These are phyloP conservation scores for Tinospora cordifolia DNA, from an alignment of 164 flowering plant species.

Conservation along the genomic window DNA sequence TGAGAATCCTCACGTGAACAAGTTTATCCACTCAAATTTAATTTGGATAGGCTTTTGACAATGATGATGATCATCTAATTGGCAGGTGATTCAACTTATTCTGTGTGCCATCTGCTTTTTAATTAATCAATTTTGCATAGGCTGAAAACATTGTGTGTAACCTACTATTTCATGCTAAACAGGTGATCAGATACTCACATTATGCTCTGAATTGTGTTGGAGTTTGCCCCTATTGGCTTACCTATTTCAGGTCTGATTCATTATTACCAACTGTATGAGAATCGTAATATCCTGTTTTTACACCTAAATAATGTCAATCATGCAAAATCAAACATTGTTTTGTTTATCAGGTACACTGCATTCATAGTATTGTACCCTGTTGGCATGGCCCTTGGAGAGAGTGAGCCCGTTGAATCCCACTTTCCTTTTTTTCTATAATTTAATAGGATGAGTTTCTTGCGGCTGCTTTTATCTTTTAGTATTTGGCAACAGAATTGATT, in stretches of 20 bases:
- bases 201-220: slow-evolving; percentile 61
- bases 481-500: neutral
- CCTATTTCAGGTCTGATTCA: slow-evolving; percentile 47
- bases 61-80: neutral
- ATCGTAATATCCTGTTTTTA: too few relatives aligned
- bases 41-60: neutral
- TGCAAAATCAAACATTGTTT: too few relatives aligned
- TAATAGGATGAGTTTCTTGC: neutral
- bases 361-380: slow-evolving; percentile 31
- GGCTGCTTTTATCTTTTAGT: neutral
- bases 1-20: neutral
- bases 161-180: slow-evolving; percentile 10
- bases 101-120: neutral
- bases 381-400: slow-evolving; percentile 71
- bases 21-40: neutral
- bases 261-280: neutral
- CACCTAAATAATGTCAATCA: too few relatives aligned
- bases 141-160: neutral
- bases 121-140: neutral
- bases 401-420: slow-evolving; percentile 36
- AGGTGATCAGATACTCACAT: slow-evolving; percentile 78
- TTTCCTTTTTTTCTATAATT: neutral
- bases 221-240: slow-evolving; percentile 59
- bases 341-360: too few relatives aligned
- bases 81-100: neutral